These are phyloP conservation scores for Batkoa obscura DNA, from an alignment of 371 early-diverging fungal species.

Conservation along the genomic window DNA sequence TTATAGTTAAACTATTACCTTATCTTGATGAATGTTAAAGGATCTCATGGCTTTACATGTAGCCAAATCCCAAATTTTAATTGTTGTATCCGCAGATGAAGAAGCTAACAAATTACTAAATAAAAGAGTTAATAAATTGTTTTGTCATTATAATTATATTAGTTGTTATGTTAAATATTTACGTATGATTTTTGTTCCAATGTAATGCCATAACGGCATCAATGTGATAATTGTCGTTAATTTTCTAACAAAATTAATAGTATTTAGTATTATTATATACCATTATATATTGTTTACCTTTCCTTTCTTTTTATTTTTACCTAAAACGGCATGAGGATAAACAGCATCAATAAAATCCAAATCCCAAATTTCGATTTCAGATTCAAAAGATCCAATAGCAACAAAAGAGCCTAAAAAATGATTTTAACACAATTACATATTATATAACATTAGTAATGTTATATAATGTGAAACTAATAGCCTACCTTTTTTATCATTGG, in stretches of 20 bases:
- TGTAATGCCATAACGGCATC: slow-evolving; percentile 84
- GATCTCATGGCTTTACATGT: slow-evolving; percentile 45
- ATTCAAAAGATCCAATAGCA: slow-evolving; percentile 89
- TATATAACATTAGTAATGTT: not conserved
- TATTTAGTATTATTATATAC: not conserved
- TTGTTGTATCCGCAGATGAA: slow-evolving; percentile 87
- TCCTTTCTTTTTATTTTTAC: slow-evolving; percentile 30
- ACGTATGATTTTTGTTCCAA: slow-evolving; percentile 72
- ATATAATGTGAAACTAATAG: not conserved
- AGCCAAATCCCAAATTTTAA: slow-evolving; percentile 88
- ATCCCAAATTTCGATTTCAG: slow-evolving; percentile 95
- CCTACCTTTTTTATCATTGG: not conserved
- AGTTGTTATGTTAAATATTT: not conserved
- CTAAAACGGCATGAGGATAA: slow-evolving; percentile 79
- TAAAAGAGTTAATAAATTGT: not conserved
- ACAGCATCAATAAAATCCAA: slow-evolving; percentile 73
- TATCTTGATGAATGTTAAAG: slow-evolving; percentile 69
- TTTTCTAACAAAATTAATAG: slow-evolving; percentile 16
- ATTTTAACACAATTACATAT: no score
- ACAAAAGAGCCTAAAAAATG: slow-evolving; percentile 48
- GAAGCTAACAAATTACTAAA: slow-evolving; percentile 62
- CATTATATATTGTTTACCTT: slow-evolving; percentile 32
- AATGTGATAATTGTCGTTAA: slow-evolving; percentile 59
- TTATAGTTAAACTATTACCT: slow-evolving; percentile 22
- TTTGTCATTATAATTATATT: not conserved